phyloP scores from a whole-genome alignment of 306 rosid genomes.

The Prunus mume region DNA sequence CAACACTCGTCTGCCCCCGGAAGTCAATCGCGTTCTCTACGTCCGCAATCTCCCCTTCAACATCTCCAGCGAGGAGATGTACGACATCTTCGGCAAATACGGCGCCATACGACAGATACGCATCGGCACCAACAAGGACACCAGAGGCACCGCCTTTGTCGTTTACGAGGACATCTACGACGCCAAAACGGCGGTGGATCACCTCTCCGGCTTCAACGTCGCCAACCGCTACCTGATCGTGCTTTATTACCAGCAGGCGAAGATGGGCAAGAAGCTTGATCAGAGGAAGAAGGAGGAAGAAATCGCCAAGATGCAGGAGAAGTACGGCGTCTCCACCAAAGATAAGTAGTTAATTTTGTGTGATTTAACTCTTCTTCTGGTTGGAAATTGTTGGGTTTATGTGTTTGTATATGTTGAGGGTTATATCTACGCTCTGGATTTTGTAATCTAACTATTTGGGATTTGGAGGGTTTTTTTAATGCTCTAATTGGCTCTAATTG shows the following conservation, averaged over 20 bases:
- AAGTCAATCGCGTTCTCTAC: conserved; percentile 85
- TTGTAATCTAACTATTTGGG: background rate
- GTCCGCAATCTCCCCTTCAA: conserved; percentile 88
- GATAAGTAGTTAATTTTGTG: too few relatives aligned
- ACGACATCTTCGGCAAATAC: conserved; percentile 94
- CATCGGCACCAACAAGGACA: conserved; percentile 85
- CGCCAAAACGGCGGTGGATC: conserved; percentile 96
- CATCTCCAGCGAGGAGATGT: conserved; percentile 97
- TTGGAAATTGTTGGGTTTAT: too few relatives aligned
- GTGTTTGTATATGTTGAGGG: too few relatives aligned
- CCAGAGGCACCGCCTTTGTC: conserved; percentile 90
- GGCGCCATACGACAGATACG: conserved; percentile 96
- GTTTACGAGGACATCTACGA: conserved; percentile 98
- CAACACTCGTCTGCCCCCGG: conserved; percentile 86
- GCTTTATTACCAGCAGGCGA: conserved; percentile 85
- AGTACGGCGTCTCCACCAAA: too few relatives aligned
- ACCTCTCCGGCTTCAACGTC: conserved; percentile 92
- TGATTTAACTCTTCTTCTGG: too few relatives aligned
- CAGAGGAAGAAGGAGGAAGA: conserved; percentile 95
- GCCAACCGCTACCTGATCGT: conserved; percentile 89
- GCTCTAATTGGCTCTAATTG: background rate
- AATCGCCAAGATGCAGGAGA: background rate
- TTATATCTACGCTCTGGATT: too few relatives aligned
- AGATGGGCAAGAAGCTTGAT: conserved; percentile 93
- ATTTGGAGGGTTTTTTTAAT: background rate